A percentile compares a stretch with the other conserved stretches of the same genome.
Conservation (phyloP, 176 grass and related monocot species). For the Dactylis glomerata region DNA sequence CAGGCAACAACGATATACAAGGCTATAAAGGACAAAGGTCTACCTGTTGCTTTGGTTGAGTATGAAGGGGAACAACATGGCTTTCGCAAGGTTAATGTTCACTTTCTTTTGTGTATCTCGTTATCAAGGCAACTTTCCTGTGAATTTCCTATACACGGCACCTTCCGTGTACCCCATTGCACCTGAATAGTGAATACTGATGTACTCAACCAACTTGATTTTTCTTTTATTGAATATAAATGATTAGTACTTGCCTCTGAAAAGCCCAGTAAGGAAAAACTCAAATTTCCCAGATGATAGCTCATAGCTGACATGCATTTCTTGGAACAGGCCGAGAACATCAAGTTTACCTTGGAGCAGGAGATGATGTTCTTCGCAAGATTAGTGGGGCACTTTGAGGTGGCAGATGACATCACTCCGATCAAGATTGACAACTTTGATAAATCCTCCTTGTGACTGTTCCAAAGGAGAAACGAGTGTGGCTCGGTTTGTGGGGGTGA, state of each 20-base stretch:
- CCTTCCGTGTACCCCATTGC: not conserved
- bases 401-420: slow-evolving; percentile 71
- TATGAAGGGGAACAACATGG: slow-evolving; percentile 95
- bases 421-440: slow-evolving; percentile 91
- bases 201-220: not conserved
- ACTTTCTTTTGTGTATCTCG: not conserved
- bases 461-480: not conserved
- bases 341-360: slow-evolving; percentile 95
- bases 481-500: not conserved
- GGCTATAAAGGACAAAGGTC: slow-evolving; percentile 77
- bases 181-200: not conserved
- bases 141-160: not conserved
- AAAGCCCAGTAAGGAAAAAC: not conserved
- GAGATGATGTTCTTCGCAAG: slow-evolving; percentile 85
- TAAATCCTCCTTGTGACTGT: not conserved
- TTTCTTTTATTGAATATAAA: not conserved
- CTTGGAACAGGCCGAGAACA: slow-evolving; percentile 76
- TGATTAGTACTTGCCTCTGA: not conserved
- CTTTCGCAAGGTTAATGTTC: slow-evolving; percentile 70
- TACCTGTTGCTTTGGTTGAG: slow-evolving; percentile 92
- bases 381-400: slow-evolving; percentile 73
- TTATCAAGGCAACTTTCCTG: not conserved
- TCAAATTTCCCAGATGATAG: not conserved
- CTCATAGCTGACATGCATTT: not conserved
- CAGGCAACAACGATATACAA: slow-evolving; percentile 85